Conservation (phyloP, 1,284 basidiomycete genomes). For the Apiotrichum akiyoshidainum region DNA sequence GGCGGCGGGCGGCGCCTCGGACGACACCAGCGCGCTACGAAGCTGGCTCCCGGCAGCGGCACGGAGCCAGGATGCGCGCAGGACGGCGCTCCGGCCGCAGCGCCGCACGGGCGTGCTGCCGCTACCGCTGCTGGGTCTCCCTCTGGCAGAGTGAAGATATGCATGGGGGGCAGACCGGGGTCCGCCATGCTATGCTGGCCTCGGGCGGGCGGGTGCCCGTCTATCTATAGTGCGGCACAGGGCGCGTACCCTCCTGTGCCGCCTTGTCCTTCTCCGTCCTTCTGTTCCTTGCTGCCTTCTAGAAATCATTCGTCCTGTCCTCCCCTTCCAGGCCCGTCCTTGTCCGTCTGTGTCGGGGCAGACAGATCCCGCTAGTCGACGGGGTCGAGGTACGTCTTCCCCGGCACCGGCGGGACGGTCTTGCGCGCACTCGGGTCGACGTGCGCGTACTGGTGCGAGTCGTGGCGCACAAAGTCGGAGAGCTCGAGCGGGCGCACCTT, state of each 20-base stretch:
- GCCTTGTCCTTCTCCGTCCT: too few relatives aligned
- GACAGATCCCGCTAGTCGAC: background rate
- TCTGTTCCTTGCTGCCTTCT: background rate
- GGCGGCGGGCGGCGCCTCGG: too few relatives aligned
- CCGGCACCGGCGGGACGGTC: background rate
- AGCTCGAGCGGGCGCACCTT: constrained; percentile 66
- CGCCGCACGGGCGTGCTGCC: too few relatives aligned
- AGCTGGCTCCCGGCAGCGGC: too few relatives aligned
- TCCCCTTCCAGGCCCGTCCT: background rate
- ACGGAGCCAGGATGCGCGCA: too few relatives aligned
- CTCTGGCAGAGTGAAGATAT: background rate
- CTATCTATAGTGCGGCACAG: background rate
- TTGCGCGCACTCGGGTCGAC: constrained; percentile 7
- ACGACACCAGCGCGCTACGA: too few relatives aligned
- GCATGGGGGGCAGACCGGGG: background rate
- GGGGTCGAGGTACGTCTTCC: constrained; percentile 6
- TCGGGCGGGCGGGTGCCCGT: background rate
- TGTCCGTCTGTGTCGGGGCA: too few relatives aligned
- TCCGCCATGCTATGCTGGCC: background rate
- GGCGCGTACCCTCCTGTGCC: background rate
- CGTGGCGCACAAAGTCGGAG: constrained; percentile 66
- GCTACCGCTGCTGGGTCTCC: too few relatives aligned
- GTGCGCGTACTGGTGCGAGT: constrained; percentile 47
- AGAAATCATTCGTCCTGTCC: too few relatives aligned
- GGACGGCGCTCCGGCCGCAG: too few relatives aligned